Conservation (phyloP, 495 filamentous ascomycete genomes). For the Tuber umbilicatum region DNA sequence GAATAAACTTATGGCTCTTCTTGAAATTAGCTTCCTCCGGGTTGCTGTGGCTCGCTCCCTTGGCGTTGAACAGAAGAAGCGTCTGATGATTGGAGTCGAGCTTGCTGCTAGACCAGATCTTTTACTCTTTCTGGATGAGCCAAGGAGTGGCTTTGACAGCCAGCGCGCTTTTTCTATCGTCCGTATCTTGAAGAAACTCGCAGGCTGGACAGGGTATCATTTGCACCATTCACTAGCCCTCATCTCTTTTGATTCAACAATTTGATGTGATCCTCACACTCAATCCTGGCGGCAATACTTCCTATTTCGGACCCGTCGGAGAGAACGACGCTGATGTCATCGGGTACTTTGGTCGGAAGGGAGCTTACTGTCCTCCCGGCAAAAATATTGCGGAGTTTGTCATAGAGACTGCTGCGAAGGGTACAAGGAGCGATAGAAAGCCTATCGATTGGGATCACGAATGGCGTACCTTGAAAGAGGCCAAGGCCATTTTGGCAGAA, state of each 20-base stretch:
- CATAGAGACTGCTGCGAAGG: slow-evolving; percentile 67
- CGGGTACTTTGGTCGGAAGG: slow-evolving; percentile 61
- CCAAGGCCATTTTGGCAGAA: slow-evolving; percentile 50
- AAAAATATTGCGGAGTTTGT: slow-evolving; percentile 85
- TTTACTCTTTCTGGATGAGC: slow-evolving; percentile 72
- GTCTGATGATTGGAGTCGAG: slow-evolving; percentile 82
- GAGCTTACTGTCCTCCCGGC: slow-evolving; percentile 53
- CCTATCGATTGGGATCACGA: slow-evolving; percentile 62
- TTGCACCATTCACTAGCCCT: slow-evolving; percentile 68
- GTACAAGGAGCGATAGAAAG: slow-evolving; percentile 49
- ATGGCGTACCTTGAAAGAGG: slow-evolving; percentile 56
- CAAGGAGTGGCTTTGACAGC: slow-evolving; percentile 71
- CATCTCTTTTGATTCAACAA: slow-evolving; percentile 55
- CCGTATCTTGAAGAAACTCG: slow-evolving; percentile 75
- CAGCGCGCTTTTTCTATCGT: slow-evolving; percentile 76
- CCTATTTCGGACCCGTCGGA: slow-evolving; percentile 65
- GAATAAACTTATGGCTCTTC: slow-evolving; percentile 54
- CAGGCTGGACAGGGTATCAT: slow-evolving; percentile 62
- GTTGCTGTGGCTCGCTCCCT: slow-evolving; percentile 45
- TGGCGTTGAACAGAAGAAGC: slow-evolving; percentile 57
- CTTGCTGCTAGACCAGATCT: slow-evolving; percentile 75
- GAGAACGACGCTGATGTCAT: slow-evolving; percentile 54
- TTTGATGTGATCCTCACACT: slow-evolving; percentile 68
- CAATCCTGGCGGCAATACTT: slow-evolving; percentile 63
- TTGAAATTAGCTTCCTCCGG: slow-evolving; percentile 53